Base-by-base conservation (phyloP, 2,329 filamentous ascomycete species). In the Alternaria consortialis region DNA sequence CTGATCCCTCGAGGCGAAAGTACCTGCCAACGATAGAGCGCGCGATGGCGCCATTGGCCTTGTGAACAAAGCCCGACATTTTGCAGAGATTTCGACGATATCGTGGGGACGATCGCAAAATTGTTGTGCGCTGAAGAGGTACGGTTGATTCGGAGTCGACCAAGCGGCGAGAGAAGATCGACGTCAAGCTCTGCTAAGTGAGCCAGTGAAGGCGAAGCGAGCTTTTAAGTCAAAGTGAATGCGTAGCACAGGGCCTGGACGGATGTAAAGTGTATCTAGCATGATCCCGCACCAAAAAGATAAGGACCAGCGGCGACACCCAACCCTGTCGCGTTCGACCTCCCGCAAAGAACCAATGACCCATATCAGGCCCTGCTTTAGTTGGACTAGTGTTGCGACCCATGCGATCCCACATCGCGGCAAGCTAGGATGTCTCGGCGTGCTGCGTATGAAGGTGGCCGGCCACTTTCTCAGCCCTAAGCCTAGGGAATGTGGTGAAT, bases 1-100 rank as follows among this genome's bases (percentile, higher is more conserved):
- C 92, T 39, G 87, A 93, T 67, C 91, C 91, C 64, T 96, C 92
- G 40, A 97, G 87, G 67, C 88, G 87, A 80, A 97, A 97, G 67
- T 79, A 80, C 55, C 64, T 71, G 63, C 78, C 78, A 62, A 79
- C 71, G 13, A 71, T 43, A 51, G 77, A 76, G 67, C 68, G 67
- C 34, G 77, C 78, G 55, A 80, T 64, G 44, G 66, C 70, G 27
- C 65, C 47, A 57, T 80, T 80, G 62, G 70, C 64, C 46, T 74
- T 75, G 46, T 79, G 70, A 54, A 77, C 55, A 67, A 74, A 77
- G 56, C 67, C 62, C n/a, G 58, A 67, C 74, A 77, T 78, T 32
- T 63, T 67, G 67, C 58, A 47, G 56, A 62, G 43, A 56, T 61
- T 67, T 64, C 53, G 40, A 47, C 50, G 25, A 47, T 50, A 46